Evolutionary conservation across 2,329 filamentous ascomycete genomes (phyloP), one percentile per base, ranked within the genome.

Genomic region (Aspergillus caelatus): DNA sequence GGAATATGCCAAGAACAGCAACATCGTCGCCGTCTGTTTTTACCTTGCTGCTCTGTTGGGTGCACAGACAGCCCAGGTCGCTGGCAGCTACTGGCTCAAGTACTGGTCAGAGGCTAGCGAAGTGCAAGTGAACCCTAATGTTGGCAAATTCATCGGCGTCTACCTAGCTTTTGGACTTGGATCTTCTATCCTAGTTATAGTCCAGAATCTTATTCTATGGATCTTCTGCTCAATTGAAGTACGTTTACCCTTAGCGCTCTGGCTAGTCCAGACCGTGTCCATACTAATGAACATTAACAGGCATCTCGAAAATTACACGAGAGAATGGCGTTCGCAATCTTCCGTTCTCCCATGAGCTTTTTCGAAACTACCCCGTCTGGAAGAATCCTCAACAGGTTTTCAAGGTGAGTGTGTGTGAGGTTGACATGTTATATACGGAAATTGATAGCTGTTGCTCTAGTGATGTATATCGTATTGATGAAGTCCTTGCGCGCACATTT

Each of bases 161-260:
- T 99, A 99, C 81, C 95, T 99, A 79, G 93, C 91, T 19, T 92
- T 99, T 78, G 96, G 95, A 55, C 86, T 99, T 58, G 94, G 94
- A 36, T 90, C 92, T 30, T 91, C 95, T 46, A 85, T 87, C 50
- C 83, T 99, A 67, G 94, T 96, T 3, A 93, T 98, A 48, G 75
- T 96, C 34, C 95, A 98, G 79, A 98, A 94, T 7, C 82, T 99
- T 70, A 93, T 99, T 67, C 84, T 99, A 32, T 99, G 95, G 95
- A 98, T 99, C 69, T 98, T 99, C 82, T 99, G 96, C 81, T 98
- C 95, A 5, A 99, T 99, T 67, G 95, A 99, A 86, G 91, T 92
- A 82, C 73, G 83, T 57, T 77, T 60, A 45, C 71, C 56, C 43
- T 54, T 62, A 63, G 7, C 9, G 23, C 6, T 55, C n/a, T 39